Conservation (phyloP, 225 moss, liverwort and hornwort genomes). For the Bryum argenteum region DNA sequence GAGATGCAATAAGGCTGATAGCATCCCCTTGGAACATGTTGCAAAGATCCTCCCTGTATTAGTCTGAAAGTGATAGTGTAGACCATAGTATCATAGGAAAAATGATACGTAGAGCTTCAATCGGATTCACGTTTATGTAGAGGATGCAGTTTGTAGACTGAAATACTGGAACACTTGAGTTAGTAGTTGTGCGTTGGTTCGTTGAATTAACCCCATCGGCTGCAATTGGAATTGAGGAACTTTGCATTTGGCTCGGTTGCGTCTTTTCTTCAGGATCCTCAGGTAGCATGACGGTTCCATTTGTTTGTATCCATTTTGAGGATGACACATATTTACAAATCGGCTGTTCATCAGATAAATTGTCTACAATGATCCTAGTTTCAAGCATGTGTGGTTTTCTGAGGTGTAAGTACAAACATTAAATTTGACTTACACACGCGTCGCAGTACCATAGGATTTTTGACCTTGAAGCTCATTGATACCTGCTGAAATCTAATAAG, state of each 20-base stretch:
- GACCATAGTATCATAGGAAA: background rate
- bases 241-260: background rate
- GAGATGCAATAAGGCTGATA: constrained; percentile 86
- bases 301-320: too few relatives aligned
- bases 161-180: constrained; percentile 14
- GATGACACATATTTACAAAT: background rate
- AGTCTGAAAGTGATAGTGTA: constrained; percentile 38
- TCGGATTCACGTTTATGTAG: constrained; percentile 7
- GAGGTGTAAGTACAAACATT: background rate
- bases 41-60: constrained; percentile 87
- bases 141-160: constrained; percentile 11
- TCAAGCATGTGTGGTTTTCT: background rate
- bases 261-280: background rate
- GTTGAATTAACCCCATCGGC: constrained; percentile 22
- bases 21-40: constrained; percentile 94
- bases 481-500: too few relatives aligned
- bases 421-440: too few relatives aligned
- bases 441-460: too few relatives aligned
- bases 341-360: background rate
- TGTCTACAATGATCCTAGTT: background rate
- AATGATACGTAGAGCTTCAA: background rate
- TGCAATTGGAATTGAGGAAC: constrained; percentile 1
- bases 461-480: background rate
- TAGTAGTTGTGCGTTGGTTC: constrained; percentile 13
- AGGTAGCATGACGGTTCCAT: background rate